A percentile compares a stretch with the other conserved stretches of the same genome.
Evolutionary conservation across 1,284 basidiomycete species (phyloP).

Genomic region (Mycosarcoma mackinlayi): DNA sequence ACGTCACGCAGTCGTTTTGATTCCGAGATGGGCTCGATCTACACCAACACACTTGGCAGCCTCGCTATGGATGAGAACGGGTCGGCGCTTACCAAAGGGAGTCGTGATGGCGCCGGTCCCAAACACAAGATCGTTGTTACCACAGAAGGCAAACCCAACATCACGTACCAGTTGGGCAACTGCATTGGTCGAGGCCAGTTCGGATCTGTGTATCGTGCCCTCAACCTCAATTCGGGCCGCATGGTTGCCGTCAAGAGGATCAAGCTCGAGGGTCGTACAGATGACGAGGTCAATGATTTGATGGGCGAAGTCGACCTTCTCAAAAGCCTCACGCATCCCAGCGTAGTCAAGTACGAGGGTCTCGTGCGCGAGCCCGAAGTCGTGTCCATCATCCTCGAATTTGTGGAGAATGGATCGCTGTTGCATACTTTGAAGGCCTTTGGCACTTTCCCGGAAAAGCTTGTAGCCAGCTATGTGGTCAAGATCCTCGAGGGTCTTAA

Average conservation of each 20-base stretch:
- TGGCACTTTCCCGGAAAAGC: constrained; percentile 95
- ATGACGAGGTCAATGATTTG: constrained; percentile 99
- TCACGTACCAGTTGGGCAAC: constrained; percentile 78
- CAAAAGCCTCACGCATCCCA: constrained; percentile 93
- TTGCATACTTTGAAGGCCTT: constrained; percentile 74
- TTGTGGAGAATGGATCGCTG: constrained; percentile 74
- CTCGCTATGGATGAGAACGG: constrained; percentile 45
- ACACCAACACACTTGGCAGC: constrained; percentile 57
- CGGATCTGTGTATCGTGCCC: constrained; percentile 90
- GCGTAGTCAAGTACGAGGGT: constrained; percentile 96
- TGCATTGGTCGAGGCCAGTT: constrained; percentile 97
- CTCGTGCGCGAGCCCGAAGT: constrained; percentile 65
- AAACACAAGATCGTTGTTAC: constrained; percentile 79
- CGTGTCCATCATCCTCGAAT: constrained; percentile 72
- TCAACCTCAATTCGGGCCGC: constrained; percentile 76
- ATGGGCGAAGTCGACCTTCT: constrained; percentile 99
- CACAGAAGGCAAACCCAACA: constrained; percentile 81
- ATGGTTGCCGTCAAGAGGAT: constrained; percentile 86
- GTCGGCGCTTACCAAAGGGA: constrained; percentile 22
- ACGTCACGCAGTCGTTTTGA: constrained; percentile 51
- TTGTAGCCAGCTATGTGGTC: constrained; percentile 88
- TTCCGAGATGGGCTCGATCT: constrained; percentile 59
- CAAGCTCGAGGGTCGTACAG: constrained; percentile 92
- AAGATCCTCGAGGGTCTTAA: constrained; percentile 91
- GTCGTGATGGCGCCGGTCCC: constrained; percentile 44